Conservation (phyloP, 768 basidiomycete species). For the Kwoniella sp. region DNA sequence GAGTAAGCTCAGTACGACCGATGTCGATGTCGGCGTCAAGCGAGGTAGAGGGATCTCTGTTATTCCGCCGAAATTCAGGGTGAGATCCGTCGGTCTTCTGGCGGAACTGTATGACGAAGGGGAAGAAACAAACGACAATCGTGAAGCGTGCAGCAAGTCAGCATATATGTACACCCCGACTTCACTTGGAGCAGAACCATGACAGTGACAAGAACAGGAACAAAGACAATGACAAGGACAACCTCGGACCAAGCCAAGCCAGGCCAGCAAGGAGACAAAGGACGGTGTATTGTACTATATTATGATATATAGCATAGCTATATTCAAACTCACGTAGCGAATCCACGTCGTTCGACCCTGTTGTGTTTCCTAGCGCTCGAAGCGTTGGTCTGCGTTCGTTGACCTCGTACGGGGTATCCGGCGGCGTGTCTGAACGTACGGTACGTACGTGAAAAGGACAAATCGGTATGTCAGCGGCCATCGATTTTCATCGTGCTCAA, state of each 20-base stretch:
- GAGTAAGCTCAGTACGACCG: background rate
- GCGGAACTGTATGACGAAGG: background rate
- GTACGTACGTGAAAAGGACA: background rate
- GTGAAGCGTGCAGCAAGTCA: background rate
- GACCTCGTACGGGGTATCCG: constrained; percentile 90
- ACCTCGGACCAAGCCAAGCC: too few relatives aligned
- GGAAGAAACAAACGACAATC: background rate
- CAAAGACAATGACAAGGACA: too few relatives aligned
- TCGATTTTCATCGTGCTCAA: background rate
- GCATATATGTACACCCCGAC: background rate
- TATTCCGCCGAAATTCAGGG: background rate
- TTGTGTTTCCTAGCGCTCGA: constrained; percentile 90
- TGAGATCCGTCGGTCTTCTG: background rate
- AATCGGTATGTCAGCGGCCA: background rate
- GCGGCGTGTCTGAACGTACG: constrained; percentile 68
- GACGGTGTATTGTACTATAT: background rate
- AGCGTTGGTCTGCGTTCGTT: constrained; percentile 87
- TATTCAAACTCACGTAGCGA: constrained; percentile 38
- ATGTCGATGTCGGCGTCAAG: background rate
- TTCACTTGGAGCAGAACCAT: too few relatives aligned
- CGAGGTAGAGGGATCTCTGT: background rate
- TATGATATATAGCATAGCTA: background rate
- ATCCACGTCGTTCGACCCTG: constrained; percentile 69
- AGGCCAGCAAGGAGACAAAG: too few relatives aligned
- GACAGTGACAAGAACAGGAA: too few relatives aligned